Conservation (phyloP, 495 filamentous ascomycete species). For the Penicillium paradoxum region DNA sequence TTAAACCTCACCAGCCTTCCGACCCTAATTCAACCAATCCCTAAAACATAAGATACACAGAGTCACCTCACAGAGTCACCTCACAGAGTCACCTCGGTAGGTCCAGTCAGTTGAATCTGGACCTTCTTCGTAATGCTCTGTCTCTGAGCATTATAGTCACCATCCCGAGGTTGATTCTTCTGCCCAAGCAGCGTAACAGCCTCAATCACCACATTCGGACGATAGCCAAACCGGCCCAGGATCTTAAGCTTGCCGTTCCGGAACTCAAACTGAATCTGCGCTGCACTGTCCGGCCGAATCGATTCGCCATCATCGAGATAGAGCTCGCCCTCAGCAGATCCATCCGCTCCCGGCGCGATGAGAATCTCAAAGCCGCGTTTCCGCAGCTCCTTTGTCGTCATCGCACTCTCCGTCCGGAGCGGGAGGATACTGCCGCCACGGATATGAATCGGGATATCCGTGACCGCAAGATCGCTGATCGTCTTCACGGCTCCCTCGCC, state of each 20-base stretch:
- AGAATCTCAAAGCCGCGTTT: slow-evolving; percentile 62
- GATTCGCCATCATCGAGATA: slow-evolving; percentile 59
- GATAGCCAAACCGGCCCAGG: slow-evolving; percentile 47
- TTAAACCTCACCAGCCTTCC: background rate
- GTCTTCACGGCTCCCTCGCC: slow-evolving; percentile 46
- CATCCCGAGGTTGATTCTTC: slow-evolving; percentile 3
- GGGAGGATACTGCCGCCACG: slow-evolving; percentile 66
- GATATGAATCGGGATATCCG: slow-evolving; percentile 66
- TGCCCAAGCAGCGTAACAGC: slow-evolving; percentile 53
- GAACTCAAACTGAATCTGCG: slow-evolving; percentile 49
- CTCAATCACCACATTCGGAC: slow-evolving; percentile 44
- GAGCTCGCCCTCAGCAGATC: slow-evolving; percentile 44
- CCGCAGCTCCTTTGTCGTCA: slow-evolving; percentile 64
- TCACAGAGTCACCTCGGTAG: slow-evolving; percentile 14
- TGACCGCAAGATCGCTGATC: slow-evolving; percentile 48
- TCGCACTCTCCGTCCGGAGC: slow-evolving; percentile 51
- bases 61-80: background rate
- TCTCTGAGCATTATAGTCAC: slow-evolving; percentile 8
- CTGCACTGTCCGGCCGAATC: slow-evolving; percentile 42
- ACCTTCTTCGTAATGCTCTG: slow-evolving; percentile 23
- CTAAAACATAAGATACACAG: too few species aligned
- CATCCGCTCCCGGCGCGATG: slow-evolving; percentile 52
- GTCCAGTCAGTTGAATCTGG: slow-evolving; percentile 21
- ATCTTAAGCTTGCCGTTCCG: slow-evolving; percentile 42
- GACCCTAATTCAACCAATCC: background rate